phyloP scores from a whole-genome alignment of 805 yeast genomes.

The Suhomyces pyralidae region DNA sequence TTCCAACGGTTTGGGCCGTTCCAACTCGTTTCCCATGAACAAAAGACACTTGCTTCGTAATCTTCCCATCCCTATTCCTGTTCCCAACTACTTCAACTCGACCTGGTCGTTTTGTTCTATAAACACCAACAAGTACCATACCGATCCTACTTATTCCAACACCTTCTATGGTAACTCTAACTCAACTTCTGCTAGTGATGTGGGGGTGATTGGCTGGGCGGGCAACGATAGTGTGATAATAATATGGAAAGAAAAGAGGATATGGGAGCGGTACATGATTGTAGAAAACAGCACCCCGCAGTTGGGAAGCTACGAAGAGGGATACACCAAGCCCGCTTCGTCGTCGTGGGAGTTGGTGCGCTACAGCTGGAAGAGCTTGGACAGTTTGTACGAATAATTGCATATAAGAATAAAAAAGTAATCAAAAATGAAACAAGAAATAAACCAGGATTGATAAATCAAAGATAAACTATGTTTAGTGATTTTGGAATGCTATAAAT shows the following conservation, averaged over 20 bases:
- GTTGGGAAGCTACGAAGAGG: constrained; percentile 2
- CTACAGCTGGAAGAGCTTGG: constrained; percentile 69
- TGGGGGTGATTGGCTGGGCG: constrained; percentile 62
- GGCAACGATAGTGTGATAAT: constrained; percentile 70
- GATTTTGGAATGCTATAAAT: too few species aligned
- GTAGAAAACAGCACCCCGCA: constrained; percentile 38
- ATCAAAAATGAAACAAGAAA: too few species aligned
- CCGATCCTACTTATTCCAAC: constrained; percentile 8
- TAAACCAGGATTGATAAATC: too few species aligned
- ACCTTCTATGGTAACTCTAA: neutral
- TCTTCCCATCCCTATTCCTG: constrained; percentile 60
- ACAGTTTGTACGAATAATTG: constrained; percentile 26
- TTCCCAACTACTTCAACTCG: constrained; percentile 66
- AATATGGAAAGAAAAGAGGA: constrained; percentile 68
- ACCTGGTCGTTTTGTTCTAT: constrained; percentile 86
- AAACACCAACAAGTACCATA: constrained; percentile 46
- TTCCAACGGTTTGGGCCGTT: neutral
- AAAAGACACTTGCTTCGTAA: constrained; percentile 65
- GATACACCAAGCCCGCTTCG: constrained; percentile 2
- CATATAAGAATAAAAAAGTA: neutral
- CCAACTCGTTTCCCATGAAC: constrained; percentile 30
- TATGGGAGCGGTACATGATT: constrained; percentile 85
- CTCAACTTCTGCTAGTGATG: constrained; percentile 15
- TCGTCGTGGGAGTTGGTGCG: constrained; percentile 56
- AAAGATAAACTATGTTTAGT: too few species aligned